A percentile compares a stretch with the other conserved stretches of the same genome.
Evolutionary conservation across 345 rosid genomes (phyloP).

Genomic region (Brassica juncea): DNA sequence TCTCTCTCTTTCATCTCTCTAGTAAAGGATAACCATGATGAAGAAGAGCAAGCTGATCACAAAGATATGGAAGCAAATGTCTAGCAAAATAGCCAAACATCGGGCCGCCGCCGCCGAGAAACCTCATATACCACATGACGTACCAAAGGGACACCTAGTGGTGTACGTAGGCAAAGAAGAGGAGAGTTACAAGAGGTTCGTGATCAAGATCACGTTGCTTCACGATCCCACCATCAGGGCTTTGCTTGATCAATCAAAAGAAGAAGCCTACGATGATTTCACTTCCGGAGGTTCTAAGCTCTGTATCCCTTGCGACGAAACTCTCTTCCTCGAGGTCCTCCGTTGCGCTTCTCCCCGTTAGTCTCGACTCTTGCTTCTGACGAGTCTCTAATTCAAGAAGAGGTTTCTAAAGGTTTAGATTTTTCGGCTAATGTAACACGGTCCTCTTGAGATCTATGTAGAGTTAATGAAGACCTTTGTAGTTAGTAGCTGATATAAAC

Average conservation of each 20-base stretch:
- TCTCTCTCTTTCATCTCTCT: neutral
- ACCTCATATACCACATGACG: conserved; percentile 62
- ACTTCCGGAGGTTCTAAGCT: conserved; percentile 56
- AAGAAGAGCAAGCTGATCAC: conserved; percentile 35
- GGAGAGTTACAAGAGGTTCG: conserved; percentile 59
- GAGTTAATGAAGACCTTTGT: conserved; percentile 7
- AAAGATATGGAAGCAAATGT: conserved; percentile 39
- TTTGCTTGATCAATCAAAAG: conserved; percentile 71
- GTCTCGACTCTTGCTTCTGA: neutral
- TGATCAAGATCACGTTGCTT: conserved; percentile 65
- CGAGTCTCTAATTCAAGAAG: neutral
- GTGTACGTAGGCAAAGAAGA: conserved; percentile 70
- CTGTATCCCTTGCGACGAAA: conserved; percentile 79
- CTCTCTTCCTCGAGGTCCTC: conserved; percentile 62
- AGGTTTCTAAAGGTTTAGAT: neutral
- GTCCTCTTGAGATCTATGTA: conserved; percentile 10
- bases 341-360: conserved; percentile 43
- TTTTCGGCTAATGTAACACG: neutral
- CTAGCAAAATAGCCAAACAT: conserved; percentile 22
- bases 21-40: neutral
- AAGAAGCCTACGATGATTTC: conserved; percentile 60
- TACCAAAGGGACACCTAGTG: conserved; percentile 82
- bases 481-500: neutral
- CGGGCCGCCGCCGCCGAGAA: neutral
- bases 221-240: conserved; percentile 72